Conservation (phyloP, 768 basidiomycete genomes). For the Kockovaella imperatae region DNA sequence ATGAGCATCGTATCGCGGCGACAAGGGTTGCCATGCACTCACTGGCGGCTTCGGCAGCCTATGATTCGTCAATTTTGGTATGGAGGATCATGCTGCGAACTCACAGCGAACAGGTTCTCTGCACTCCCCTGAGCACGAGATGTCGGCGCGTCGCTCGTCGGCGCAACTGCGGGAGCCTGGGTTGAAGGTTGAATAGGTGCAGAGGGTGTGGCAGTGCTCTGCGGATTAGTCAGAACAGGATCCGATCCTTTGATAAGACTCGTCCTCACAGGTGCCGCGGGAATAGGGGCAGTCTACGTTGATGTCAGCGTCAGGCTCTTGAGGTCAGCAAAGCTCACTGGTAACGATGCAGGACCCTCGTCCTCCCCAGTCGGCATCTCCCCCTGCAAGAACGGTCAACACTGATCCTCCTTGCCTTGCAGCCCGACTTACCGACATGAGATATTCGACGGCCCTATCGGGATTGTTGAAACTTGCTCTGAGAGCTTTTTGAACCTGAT, state of each 20-base stretch:
- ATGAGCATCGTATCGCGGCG: background rate
- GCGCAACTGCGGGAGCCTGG: constrained; percentile 13
- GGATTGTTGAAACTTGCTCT: constrained; percentile 96
- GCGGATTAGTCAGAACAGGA: too few species aligned
- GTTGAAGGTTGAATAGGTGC: too few species aligned
- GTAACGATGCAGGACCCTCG: too few species aligned
- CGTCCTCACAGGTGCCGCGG: constrained; percentile 29
- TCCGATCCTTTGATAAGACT: too few species aligned
- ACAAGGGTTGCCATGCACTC: constrained; percentile 1
- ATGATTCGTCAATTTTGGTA: background rate
- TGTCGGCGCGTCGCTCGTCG: too few species aligned
- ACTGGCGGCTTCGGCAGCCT: constrained; percentile 45
- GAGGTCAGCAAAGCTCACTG: constrained; percentile 5
- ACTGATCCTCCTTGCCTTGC: background rate
- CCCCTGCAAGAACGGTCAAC: background rate
- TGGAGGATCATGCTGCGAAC: constrained; percentile 10
- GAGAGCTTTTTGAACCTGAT: constrained; percentile 74
- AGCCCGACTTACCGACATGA: constrained; percentile 65
- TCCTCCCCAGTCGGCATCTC: background rate
- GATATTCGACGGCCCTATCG: constrained; percentile 94
- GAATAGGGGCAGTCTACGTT: background rate
- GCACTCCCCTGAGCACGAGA: constrained; percentile 48
- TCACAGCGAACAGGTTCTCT: constrained; percentile 81
- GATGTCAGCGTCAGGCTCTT: background rate
- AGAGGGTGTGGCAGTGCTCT: too few species aligned